These are phyloP conservation scores for Conringia planisiliqua DNA, from an alignment of 345 rosid genomes.

Conservation along the genomic window DNA sequence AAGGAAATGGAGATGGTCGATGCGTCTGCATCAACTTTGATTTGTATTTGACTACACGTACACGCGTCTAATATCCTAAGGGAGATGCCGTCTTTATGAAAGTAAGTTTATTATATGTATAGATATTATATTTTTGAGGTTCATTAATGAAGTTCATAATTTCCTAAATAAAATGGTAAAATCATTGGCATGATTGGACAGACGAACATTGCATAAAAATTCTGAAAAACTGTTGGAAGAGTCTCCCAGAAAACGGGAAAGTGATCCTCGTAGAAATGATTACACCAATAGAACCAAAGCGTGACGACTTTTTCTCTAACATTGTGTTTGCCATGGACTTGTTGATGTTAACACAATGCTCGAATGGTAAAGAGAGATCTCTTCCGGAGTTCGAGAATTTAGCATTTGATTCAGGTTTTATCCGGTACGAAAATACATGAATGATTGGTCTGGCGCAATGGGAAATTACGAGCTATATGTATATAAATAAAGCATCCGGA, in stretches of 20 bases:
- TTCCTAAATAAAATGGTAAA: not conserved
- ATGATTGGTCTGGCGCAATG: not conserved
- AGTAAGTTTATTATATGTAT: conserved; percentile 32
- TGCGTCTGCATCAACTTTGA: no score
- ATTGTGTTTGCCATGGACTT: conserved; percentile 34
- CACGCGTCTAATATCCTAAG: conserved; percentile 44
- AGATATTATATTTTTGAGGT: not conserved
- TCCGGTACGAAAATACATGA: not conserved
- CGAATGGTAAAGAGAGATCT: conserved; percentile 47
- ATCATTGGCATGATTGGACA: conserved; percentile 32
- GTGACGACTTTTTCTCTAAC: conserved; percentile 23
- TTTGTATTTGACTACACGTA: no score
- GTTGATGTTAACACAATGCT: conserved; percentile 37
- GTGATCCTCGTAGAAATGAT: conserved; percentile 40
- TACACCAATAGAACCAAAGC: conserved; percentile 27
- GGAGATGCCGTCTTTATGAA: conserved; percentile 80
- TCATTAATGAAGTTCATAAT: not conserved
- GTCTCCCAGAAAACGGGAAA: conserved; percentile 38
- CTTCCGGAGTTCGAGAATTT: conserved; percentile 34
- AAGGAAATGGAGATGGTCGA: no score
- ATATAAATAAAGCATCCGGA: no score
- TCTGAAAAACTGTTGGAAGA: conserved; percentile 44
- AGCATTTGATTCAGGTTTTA: conserved; percentile 39
- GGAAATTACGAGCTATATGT: not conserved
- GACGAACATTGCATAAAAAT: conserved; percentile 41